Base-by-base conservation (phyloP, 106 monocot species). In the Apostasia shenzhenica region DNA sequence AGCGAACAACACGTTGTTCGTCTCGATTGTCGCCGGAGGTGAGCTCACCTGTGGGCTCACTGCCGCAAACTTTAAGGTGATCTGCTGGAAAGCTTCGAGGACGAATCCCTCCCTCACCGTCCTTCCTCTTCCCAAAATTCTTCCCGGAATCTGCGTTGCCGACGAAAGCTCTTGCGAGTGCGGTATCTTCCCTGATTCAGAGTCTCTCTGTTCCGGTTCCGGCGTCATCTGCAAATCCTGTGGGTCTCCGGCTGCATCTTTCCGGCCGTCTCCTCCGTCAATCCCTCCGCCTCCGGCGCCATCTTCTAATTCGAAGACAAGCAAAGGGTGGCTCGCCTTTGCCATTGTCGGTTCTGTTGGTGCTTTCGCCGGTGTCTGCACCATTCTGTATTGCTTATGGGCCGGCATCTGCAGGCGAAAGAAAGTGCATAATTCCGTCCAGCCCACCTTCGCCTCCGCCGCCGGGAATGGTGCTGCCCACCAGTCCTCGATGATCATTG, bases 371-470 rank as follows among this genome's bases (percentile, higher is more conserved):
- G 94, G 94, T 2, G 6, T 81, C 12, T 84, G 86, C 66, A 43
- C 84, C 4, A 45, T 90, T 1, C 14, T 77, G 6, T 94, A 81
- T 59, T 87, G 68, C 61, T 0, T 85, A 5, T 76, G 71, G 63
- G 54, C 14, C 5, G 67, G 75, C 3, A 58, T 90, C 39, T 87
- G 76, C 78, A 67, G 74, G 61, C 75, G 59, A 46, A 88, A 85
- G 76, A 85, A 81, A 49, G 81, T 94, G 0, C 87, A 90, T 71
- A 94, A 94, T 60, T 87, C 94, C 2, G 87, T 94, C 41, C 85
- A 89, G 47, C 89, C 82, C 14, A 77, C 80, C 3, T 81, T 85
- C 43, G 45, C 74, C 12, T 12, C 11, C n/a, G 45, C 45, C 8
- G 48, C 66, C 14, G 48, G 49, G 6, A 6, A 0, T 3, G 45